Evolutionary conservation across 1,284 basidiomycete species (phyloP).

Genomic region (Fomitopsis betulina): DNA sequence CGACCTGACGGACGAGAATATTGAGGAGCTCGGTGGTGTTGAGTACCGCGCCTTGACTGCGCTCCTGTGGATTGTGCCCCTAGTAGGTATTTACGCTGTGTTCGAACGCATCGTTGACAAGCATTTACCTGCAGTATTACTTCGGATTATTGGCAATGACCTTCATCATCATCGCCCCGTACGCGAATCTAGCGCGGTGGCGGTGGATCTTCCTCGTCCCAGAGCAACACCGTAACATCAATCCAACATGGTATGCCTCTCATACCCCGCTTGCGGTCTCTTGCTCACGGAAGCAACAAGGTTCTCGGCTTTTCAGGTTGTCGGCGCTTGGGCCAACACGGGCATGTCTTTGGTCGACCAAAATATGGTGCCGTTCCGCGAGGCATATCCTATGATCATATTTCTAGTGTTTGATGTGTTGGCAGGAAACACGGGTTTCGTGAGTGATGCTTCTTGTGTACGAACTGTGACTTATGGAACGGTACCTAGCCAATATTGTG

Average conservation of each 20-base stretch:
- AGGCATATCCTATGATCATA: slow-evolving; percentile 54
- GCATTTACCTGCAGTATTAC: slow-evolving; percentile 23
- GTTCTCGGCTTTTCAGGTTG: slow-evolving; percentile 59
- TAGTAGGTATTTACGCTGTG: slow-evolving; percentile 17
- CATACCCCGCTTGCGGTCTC: too few species aligned
- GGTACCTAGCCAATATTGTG: slow-evolving; percentile 9
- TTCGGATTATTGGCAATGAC: slow-evolving; percentile 61
- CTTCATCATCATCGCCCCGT: slow-evolving; percentile 55
- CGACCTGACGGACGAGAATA: slow-evolving; percentile 74
- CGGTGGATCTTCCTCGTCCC: slow-evolving; percentile 23
- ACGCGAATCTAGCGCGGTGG: slow-evolving; percentile 35
- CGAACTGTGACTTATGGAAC: background rate
- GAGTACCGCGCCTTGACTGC: slow-evolving; percentile 89
- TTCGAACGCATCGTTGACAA: background rate
- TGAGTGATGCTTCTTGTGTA: slow-evolving; percentile 27
- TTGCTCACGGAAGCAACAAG: slow-evolving; percentile 8
- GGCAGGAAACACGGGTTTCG: slow-evolving; percentile 61
- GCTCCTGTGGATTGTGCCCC: slow-evolving; percentile 52
- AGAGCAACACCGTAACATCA: slow-evolving; percentile 32
- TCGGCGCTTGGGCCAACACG: slow-evolving; percentile 61
- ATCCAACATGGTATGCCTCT: slow-evolving; percentile 34
- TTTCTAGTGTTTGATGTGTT: slow-evolving; percentile 45
- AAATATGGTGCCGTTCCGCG: slow-evolving; percentile 55
- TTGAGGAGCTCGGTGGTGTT: slow-evolving; percentile 91
- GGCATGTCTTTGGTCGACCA: slow-evolving; percentile 58